Base-by-base conservation (phyloP, 2,329 filamentous ascomycete species). In the Huntiella omanensis region DNA sequence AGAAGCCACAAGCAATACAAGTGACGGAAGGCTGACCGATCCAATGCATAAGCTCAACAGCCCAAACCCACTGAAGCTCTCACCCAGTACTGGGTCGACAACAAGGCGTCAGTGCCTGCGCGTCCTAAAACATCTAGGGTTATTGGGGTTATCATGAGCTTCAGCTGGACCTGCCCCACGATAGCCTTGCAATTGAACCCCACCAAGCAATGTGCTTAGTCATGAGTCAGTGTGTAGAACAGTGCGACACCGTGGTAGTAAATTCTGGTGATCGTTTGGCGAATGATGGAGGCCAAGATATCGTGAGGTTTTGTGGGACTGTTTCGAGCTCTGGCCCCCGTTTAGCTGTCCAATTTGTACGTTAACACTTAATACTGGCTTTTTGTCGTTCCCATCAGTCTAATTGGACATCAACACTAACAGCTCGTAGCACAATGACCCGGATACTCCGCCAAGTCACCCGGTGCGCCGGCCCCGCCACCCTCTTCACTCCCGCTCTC, bases 361-460 rank as follows among this genome's bases (percentile, higher is more conserved):
- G 22, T 28, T 10, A 28, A 12, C n/a, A 11, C 22, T 11, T 16
- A 12, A 8, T 5, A 34, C 34, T 16, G 12, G 28, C 13, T 13
- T 19, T 12, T 8, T 16, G 16, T 1, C 10, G 16, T 16, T 43
- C 8, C 13, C 7, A 17, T 12, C 15, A 10, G 12, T 17, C 16
- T 15, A 45, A 47, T 42, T 28, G 19, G 28, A 17, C 39, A 33
- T 12, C n/a, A 12, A 35, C 12, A 34, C 40, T 43, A 42, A 34
- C 33, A 38, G 10, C 16, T 8, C 3, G 11, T 17, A 35, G 12
- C 19, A 41, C 38, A 43, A 49, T 49, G 48, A 39, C 48, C 33
- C 48, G 43, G 40, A 46, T 46, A 46, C 43, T 46, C 44, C 43
- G 48, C 32, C 43, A 49, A 46, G 17, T 49, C 32, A 17, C 39